Evolutionary conservation across 768 basidiomycete species (phyloP).

Genomic region (Steccherinum ochraceum): DNA sequence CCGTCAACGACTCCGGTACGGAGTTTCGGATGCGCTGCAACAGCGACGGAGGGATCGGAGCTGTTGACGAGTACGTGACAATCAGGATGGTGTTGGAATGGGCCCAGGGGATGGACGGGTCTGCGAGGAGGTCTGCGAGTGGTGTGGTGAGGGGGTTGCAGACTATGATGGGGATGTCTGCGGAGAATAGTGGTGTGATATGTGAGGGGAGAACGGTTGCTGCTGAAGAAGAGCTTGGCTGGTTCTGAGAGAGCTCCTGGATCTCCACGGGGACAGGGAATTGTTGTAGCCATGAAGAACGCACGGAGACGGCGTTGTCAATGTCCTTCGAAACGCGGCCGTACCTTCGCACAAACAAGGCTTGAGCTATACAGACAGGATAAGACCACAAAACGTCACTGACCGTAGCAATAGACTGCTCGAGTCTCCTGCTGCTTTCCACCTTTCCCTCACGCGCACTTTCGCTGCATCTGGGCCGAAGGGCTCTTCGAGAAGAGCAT

Average conservation of each 20-base stretch:
- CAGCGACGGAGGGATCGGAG: not conserved
- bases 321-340: too few relatives aligned
- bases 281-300: constrained; percentile 51
- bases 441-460: constrained; percentile 40
- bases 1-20: constrained; percentile 17
- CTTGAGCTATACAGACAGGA: constrained; percentile 1
- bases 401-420: constrained; percentile 12
- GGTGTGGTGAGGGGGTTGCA: constrained; percentile 54
- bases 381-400: constrained; percentile 12
- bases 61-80: constrained; percentile 3
- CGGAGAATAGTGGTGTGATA: constrained; percentile 23
- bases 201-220: not conserved
- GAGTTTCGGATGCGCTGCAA: constrained; percentile 2
- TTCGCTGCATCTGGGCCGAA: constrained; percentile 49
- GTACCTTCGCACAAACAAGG: too few relatives aligned
- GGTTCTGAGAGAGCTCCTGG: constrained; percentile 16
- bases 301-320: constrained; percentile 20
- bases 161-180: constrained; percentile 61
- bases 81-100: constrained; percentile 25
- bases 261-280: constrained; percentile 37
- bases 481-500: constrained; percentile 67
- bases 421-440: constrained; percentile 26
- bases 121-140: constrained; percentile 29
- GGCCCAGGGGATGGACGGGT: constrained; percentile 16
- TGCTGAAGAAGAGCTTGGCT: constrained; percentile 2